Conservation (phyloP, 2,329 filamentous ascomycete genomes). For the Byssothecium circinans region DNA sequence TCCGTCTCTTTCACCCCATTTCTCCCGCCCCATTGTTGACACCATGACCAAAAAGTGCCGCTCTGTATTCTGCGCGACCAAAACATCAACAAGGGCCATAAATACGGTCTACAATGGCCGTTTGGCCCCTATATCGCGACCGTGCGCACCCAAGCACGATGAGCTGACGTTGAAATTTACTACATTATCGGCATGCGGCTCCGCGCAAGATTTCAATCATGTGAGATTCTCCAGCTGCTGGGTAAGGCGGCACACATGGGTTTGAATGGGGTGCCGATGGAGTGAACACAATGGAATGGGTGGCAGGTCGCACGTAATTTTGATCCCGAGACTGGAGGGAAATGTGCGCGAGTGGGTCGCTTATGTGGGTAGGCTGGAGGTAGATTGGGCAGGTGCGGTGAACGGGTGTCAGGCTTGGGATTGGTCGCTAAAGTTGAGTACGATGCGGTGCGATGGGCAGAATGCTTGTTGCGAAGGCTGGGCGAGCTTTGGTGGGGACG, state of each 20-base stretch:
- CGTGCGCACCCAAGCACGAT: conserved; percentile 15
- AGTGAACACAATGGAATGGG: conserved; percentile 21
- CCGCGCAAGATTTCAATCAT: conserved; percentile 41
- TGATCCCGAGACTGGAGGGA: conserved; percentile 41
- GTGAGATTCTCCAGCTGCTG: conserved; percentile 44
- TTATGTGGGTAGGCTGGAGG: conserved; percentile 30
- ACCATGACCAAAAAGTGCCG: background rate
- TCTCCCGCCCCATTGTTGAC: conserved; percentile 8
- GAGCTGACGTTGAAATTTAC: conserved; percentile 45
- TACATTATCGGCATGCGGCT: conserved; percentile 32
- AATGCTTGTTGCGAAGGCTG: conserved; percentile 1
- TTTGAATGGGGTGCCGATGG: conserved; percentile 28
- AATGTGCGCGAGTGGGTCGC: conserved; percentile 43
- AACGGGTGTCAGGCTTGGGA: conserved; percentile 11
- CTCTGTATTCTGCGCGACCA: conserved; percentile 16
- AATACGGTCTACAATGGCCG: conserved; percentile 13
- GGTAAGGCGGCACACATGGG: conserved; percentile 39
- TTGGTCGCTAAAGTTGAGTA: conserved; percentile 15
- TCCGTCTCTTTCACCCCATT: conserved; percentile 21
- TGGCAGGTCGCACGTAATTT: conserved; percentile 42
- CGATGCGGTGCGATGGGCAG: background rate
- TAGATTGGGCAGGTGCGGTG: conserved; percentile 13
- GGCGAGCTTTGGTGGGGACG: conserved; percentile 6
- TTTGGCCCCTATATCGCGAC: conserved; percentile 9
- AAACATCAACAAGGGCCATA: conserved; percentile 22